Evolutionary conservation across 2,329 filamentous ascomycete species (phyloP).

Genomic region (Talaromyces atroroseus): DNA sequence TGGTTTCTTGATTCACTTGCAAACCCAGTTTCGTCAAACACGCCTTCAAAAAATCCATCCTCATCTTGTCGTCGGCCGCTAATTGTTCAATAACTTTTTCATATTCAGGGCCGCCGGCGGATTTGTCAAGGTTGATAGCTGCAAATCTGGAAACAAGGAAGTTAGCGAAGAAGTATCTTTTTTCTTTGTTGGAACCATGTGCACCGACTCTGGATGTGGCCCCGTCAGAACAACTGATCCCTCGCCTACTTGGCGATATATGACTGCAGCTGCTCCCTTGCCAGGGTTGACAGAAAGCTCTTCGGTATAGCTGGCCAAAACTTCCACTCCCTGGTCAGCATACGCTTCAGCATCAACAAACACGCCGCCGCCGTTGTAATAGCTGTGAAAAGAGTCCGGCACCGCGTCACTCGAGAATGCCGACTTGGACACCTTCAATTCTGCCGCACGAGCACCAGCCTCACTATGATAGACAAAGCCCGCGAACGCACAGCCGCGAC

Average conservation of each 20-base stretch:
- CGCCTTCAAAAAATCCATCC: constrained; percentile 70
- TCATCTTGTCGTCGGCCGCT: constrained; percentile 61
- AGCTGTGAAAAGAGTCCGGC: constrained; percentile 63
- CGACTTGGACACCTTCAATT: constrained; percentile 59
- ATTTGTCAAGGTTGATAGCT: constrained; percentile 66
- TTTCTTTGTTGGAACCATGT: background rate
- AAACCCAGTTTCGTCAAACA: constrained; percentile 76
- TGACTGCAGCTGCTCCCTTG: constrained; percentile 66
- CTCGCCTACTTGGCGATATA: constrained; percentile 77
- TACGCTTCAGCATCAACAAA: constrained; percentile 73
- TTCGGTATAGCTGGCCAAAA: constrained; percentile 75
- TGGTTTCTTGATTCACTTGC: constrained; percentile 64
- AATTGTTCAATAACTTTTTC: constrained; percentile 63
- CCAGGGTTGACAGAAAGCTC: constrained; percentile 71
- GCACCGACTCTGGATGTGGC: constrained; percentile 85
- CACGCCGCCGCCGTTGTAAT: constrained; percentile 92
- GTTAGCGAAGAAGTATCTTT: background rate
- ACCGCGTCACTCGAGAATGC: constrained; percentile 51
- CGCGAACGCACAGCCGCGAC: constrained; percentile 77
- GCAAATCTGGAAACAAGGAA: constrained; percentile 61
- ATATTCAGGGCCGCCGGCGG: constrained; percentile 64
- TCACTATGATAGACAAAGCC: constrained; percentile 92
- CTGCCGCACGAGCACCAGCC: constrained; percentile 68
- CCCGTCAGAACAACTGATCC: constrained; percentile 77
- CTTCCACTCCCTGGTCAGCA: constrained; percentile 62